Evolutionary conservation across 192 early-diverging fungal species (phyloP), one percentile per base, ranked within the genome.

Genomic region (Coemansia sp.): DNA sequence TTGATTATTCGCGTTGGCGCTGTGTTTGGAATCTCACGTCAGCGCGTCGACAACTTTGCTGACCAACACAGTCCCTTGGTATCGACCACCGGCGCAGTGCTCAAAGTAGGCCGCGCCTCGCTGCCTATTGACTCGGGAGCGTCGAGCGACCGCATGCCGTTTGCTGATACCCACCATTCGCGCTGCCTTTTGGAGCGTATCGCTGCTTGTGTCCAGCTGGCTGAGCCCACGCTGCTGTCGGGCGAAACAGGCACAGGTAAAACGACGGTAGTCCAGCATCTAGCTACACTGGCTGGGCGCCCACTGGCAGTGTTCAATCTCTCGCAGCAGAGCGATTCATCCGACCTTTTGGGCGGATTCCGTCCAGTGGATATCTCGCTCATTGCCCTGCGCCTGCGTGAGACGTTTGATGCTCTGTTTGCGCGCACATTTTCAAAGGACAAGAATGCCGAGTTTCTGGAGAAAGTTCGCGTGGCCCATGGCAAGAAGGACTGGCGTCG

Each of bases 171-270:
- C n/a, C 78, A 83, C 0, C 89, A 91, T 51, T 83, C 94, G 8
- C 68, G 90, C 31, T 86, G 92, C 23, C 77, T 96, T 14, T 68
- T 99, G 74, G 95, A 98, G 72, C 85, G 88, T 53, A 78, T 99
- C 20, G 92, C 95, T 11, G 88, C 92, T 6, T 89, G 88, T 62
- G 88, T 94, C 20, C 82, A 85, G 57, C 78, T 94, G 62, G 85
- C 84, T 21, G 95, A 97, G 68, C 94, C 96, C 11, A 86, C 93
- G 0, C 73, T 99, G 28, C 83, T 99, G 13, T 90, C 96, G 4
- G 97, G 97, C 55, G 97, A 99, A 69, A 99, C 97, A 0, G 97
- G 97, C 59, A 94, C 94, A 7, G 97, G 97, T 56, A 99, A 99
- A 83, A 99, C 97, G 0, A 95, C 96, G 0, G 89, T 93, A 7